These are phyloP conservation scores for Cercospora sp. DNA, from an alignment of 2,329 filamentous ascomycete species.

Conservation along the genomic window DNA sequence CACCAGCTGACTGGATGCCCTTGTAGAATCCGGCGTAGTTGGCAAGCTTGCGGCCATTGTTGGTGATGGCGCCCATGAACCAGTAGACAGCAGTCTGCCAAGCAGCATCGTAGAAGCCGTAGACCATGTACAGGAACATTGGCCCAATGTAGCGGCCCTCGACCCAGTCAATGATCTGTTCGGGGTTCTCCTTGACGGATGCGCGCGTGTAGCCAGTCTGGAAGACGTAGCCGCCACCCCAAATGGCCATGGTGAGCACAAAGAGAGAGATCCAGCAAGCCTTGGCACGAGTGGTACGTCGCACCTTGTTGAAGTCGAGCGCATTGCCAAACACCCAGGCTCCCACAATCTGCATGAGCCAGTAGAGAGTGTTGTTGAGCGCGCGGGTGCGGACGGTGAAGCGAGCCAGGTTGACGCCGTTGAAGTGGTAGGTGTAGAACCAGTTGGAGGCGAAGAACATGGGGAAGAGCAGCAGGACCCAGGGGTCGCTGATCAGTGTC, in stretches of 20 bases:
- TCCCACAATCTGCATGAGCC: constrained; percentile 73
- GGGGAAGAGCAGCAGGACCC: constrained; percentile 73
- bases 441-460: constrained; percentile 80
- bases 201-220: constrained; percentile 60
- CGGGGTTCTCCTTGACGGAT: constrained; percentile 26
- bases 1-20: constrained; percentile 83
- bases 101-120: constrained; percentile 82
- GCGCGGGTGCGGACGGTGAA: constrained; percentile 74
- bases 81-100: constrained; percentile 94
- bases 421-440: constrained; percentile 80
- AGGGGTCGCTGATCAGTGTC: constrained; percentile 68
- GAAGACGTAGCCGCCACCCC: constrained; percentile 81
- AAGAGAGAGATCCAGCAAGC: constrained; percentile 62
- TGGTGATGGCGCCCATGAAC: constrained; percentile 92
- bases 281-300: constrained; percentile 68
- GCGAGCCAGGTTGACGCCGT: constrained; percentile 66
- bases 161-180: constrained; percentile 63
- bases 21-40: constrained; percentile 93
- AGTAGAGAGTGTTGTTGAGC: constrained; percentile 77
- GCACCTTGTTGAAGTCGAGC: constrained; percentile 61
- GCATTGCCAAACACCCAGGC: constrained; percentile 70
- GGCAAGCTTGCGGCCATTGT: constrained; percentile 87
- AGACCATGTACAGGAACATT: constrained; percentile 88
- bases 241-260: constrained; percentile 71
- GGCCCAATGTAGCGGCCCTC: constrained; percentile 69